These are phyloP conservation scores for Eutrema japonicum DNA, from an alignment of 345 rosid genomes.

Conservation along the genomic window DNA sequence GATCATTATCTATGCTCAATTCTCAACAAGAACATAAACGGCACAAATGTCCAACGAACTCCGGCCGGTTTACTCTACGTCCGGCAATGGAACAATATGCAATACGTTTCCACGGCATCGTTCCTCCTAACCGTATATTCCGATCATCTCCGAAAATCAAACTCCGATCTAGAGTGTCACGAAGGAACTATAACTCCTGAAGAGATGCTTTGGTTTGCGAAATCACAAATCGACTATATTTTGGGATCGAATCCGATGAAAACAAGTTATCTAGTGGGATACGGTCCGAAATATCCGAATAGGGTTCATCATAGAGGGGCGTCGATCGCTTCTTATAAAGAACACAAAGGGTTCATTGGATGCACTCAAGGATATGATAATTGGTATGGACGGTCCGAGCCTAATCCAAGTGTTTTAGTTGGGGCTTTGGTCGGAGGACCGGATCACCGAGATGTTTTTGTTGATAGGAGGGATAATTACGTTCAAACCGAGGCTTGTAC, in stretches of 20 bases:
- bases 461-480: conserved; percentile 57
- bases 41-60: conserved; percentile 59
- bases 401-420: conserved; percentile 64
- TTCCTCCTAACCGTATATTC: conserved; percentile 85
- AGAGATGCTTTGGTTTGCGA: conserved; percentile 61
- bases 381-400: conserved; percentile 53
- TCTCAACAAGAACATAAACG: conserved; percentile 64
- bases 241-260: conserved; percentile 82
- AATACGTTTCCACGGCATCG: conserved; percentile 78
- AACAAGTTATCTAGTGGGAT: conserved; percentile 86
- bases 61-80: conserved; percentile 80
- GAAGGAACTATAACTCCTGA: conserved; percentile 47
- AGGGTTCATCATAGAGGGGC: conserved; percentile 96
- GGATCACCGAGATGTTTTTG: conserved; percentile 55
- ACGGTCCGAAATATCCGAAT: conserved; percentile 66
- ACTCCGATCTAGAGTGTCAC: conserved; percentile 53
- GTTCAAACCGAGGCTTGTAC: conserved; percentile 65
- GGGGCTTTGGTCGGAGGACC: conserved; percentile 85
- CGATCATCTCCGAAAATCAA: conserved; percentile 52
- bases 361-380: conserved; percentile 82
- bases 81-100: conserved; percentile 98
- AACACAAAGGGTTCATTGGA: conserved; percentile 81
- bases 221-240: conserved; percentile 84
- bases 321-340: conserved; percentile 75
- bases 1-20: conserved; percentile 84